Base-by-base conservation (phyloP, 176 grass and related monocot genomes). In the Cenchrus purpureus region DNA sequence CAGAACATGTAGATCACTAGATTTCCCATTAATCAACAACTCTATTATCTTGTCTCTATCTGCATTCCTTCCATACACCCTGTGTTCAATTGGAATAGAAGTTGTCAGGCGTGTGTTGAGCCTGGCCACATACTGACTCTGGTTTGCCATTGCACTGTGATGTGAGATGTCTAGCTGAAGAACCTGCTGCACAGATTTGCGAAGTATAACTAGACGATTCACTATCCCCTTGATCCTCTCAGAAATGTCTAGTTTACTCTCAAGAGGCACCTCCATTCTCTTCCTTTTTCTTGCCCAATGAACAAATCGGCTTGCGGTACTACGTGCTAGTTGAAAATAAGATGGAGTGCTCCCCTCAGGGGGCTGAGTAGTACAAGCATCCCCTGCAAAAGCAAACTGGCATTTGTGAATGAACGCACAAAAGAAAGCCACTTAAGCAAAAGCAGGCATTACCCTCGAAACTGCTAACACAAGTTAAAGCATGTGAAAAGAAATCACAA, bases 51-150 rank as follows among this genome's bases (percentile, higher is more conserved):
- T 44, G n/a, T 67, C 42, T 15, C 16, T 46, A 59, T 80, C 78
- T 25, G 20, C 3, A 63, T 67, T 40, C 20, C 78, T 80, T 48
- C 59, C 59, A 9, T 80, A 80, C 10, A 80, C 59, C 9, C 67
- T 67, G 40, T 4, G 0, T 29, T 63, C 46, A 80, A 28, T 4
- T 20, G 13, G 54, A 48, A 6, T 0, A 14, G 34, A 64, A 46
- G 58, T 62, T 65, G 59, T 68, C 7, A 66, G 61, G 5, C 62
- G 61, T 50, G 53, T 6, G 19, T 68, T 50, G 34, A 34, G 1
- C 6, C 2, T 40, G 6, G 64, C 5, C 14, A 40, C 65, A 42
- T 0, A 17, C 14, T 49, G 25, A 31, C 10, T 54, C 65, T 51
- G 34, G 34, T 34, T 34, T 34, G 34, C 34, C 34, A 34, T 34